phyloP scores from a whole-genome alignment of 768 basidiomycete genomes.

The Russula griseocarnosa region DNA sequence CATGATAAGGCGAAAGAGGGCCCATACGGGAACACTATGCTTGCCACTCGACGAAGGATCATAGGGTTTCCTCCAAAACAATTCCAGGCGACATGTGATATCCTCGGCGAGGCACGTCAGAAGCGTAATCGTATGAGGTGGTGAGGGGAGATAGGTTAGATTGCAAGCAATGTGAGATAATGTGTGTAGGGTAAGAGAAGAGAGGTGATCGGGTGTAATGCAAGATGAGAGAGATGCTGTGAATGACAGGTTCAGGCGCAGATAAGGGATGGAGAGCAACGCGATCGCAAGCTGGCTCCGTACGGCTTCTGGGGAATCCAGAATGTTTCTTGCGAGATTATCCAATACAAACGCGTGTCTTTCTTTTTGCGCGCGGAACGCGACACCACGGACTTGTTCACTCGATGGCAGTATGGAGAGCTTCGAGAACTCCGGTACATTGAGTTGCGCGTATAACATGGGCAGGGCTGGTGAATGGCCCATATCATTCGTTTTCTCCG shows the following conservation, averaged over 20 bases:
- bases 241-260: constrained; percentile 11
- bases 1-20: constrained; percentile 44
- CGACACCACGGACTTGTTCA: constrained; percentile 33
- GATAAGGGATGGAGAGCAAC: constrained; percentile 15
- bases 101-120: constrained; percentile 1
- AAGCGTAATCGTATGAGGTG: background rate
- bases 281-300: constrained; percentile 12
- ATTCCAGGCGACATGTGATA: constrained; percentile 15
- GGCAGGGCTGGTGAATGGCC: background rate
- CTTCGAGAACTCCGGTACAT: constrained; percentile 1
- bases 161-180: constrained; percentile 34
- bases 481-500: constrained; percentile 7
- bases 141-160: constrained; percentile 41
- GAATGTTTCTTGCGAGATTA: constrained; percentile 41
- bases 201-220: constrained; percentile 31
- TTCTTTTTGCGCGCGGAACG: constrained; percentile 33
- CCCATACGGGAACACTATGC: constrained; percentile 32
- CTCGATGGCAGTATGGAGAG: constrained; percentile 25
- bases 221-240: constrained; percentile 10
- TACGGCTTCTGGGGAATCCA: constrained; percentile 31
- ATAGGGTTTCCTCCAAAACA: background rate
- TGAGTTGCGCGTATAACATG: constrained; percentile 7
- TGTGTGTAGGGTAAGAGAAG: constrained; percentile 31
- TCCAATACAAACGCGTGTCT: constrained; percentile 37
- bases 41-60: background rate